These are phyloP conservation scores for Phytophthora cryptogea DNA, from an alignment of 352 stramenopile species.

Conservation along the genomic window DNA sequence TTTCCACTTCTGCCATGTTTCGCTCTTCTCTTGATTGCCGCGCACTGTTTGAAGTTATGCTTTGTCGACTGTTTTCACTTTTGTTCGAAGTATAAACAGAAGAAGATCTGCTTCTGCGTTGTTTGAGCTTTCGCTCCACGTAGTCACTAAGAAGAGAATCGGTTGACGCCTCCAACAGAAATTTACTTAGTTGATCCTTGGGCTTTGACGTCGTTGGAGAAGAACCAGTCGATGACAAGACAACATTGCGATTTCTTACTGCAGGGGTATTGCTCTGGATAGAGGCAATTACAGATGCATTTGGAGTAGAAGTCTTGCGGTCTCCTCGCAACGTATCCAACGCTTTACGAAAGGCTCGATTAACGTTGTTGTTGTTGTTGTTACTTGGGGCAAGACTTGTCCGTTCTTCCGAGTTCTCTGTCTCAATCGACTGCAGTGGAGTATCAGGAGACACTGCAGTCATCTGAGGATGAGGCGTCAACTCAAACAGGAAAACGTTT, in stretches of 20 bases:
- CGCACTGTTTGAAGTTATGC: conserved; percentile 2
- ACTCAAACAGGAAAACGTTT: conserved; percentile 61
- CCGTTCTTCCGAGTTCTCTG: conserved; percentile 12
- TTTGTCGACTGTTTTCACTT: conserved; percentile 6
- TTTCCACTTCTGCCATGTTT: conserved; percentile 67
- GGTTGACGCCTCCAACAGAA: conserved; percentile 56
- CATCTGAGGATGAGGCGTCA: conserved; percentile 28
- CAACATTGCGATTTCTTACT: conserved; percentile 2
- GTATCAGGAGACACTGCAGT: background rate
- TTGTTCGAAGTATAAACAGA: conserved; percentile 17
- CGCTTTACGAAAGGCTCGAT: conserved; percentile 45
- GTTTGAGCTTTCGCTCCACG: conserved; percentile 66
- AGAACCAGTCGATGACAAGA: conserved; percentile 14
- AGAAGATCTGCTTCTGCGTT: conserved; percentile 32
- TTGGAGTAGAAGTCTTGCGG: conserved; percentile 17
- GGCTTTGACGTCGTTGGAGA: conserved; percentile 8
- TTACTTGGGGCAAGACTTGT: conserved; percentile 2
- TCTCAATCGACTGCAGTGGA: conserved; percentile 9
- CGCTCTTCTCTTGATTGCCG: conserved; percentile 45
- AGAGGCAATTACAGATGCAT: conserved; percentile 22
- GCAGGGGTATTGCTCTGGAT: conserved; percentile 16
- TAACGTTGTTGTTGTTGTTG: background rate
- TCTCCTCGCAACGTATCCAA: conserved; percentile 57
- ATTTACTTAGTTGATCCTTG: conserved; percentile 42
- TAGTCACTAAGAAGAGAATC: conserved; percentile 65